Base-by-base conservation (phyloP, 345 rosid species). In the Pistacia atlantica region DNA sequence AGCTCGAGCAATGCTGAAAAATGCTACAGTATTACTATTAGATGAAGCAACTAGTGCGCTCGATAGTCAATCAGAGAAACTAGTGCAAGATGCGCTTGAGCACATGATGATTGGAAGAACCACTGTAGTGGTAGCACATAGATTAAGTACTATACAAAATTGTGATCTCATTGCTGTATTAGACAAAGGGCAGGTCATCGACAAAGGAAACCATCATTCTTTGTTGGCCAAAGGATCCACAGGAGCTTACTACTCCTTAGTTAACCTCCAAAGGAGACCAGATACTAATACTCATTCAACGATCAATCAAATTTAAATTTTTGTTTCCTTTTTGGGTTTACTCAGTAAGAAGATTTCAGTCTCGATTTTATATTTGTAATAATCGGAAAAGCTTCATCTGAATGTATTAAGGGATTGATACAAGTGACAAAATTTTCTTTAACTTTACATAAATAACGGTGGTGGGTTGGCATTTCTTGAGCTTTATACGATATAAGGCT, bases 21-120 rank as follows among this genome's bases (percentile, higher is more conserved):
- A 22, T 0, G 25, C 25, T 22, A 22, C 25, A 22, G 25, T 22
- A 22, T 22, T 22, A 22, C 25, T 22, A 22, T 22, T 22, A 22
- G 25, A 22, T 22, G 25, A 22, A 22, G 25, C 25, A 22, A 92
- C 95, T 0, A 92, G 92, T 25, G 94, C 93, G 7, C 84, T 90
- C 2, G 95, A 92, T 22, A 83, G 89, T 42, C 86, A 81, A 25
- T 90, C 97, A 0, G 90, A 90, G 82, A 87, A 85, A 49, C 81
- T 84, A 1, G 95, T 90, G 25, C 95, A 90, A 49, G 87, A 80
- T 5, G 92, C 97, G 0, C 82, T 89, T 4, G 95, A 92, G 79
- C 86, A 81, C 0, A 73, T 89, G 62, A 92, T 90, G 95, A 84
- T 84, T 0, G 92, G 92, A 74, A 85, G 93, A 78, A 90, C 95